phyloP scores from a whole-genome alignment of 345 rosid species.

The Euphorbia lathyris region DNA sequence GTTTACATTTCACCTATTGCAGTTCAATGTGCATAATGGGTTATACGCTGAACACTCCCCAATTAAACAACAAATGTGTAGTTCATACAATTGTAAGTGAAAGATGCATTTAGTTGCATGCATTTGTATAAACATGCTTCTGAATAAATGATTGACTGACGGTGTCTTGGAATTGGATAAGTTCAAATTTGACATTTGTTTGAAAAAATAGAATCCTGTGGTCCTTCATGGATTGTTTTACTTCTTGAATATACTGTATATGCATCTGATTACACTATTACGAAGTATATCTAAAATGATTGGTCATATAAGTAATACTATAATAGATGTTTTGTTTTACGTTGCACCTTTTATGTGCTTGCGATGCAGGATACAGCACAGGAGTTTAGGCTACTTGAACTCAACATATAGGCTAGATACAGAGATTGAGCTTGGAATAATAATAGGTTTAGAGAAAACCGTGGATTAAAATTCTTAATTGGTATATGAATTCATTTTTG shows the following conservation, averaged over 20 bases:
- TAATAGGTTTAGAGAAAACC: too few species aligned
- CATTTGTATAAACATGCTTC: background rate
- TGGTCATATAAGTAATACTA: background rate
- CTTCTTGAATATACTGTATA: background rate
- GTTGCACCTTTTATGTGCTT: background rate
- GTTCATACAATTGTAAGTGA: conserved; percentile 40
- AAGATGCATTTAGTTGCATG: background rate
- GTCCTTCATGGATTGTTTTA: background rate
- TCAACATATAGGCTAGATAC: too few species aligned
- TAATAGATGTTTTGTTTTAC: background rate
- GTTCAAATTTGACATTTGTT: background rate
- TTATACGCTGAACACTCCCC: conserved; percentile 23
- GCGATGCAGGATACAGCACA: background rate
- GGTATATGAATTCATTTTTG: too few species aligned
- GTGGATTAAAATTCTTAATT: too few species aligned
- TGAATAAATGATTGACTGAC: background rate
- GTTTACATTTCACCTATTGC: conserved; percentile 23
- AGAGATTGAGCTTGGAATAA: too few species aligned
- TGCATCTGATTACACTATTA: background rate
- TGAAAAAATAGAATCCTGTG: background rate
- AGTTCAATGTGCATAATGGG: conserved; percentile 36
- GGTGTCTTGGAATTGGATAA: background rate
- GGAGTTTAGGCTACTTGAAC: too few species aligned
- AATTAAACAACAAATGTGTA: conserved; percentile 20
- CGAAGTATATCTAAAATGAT: background rate